Evolutionary conservation across 148 eudicot species (phyloP), one percentile per base, ranked within the genome.

Genomic region (Chenopodium formosanum): DNA sequence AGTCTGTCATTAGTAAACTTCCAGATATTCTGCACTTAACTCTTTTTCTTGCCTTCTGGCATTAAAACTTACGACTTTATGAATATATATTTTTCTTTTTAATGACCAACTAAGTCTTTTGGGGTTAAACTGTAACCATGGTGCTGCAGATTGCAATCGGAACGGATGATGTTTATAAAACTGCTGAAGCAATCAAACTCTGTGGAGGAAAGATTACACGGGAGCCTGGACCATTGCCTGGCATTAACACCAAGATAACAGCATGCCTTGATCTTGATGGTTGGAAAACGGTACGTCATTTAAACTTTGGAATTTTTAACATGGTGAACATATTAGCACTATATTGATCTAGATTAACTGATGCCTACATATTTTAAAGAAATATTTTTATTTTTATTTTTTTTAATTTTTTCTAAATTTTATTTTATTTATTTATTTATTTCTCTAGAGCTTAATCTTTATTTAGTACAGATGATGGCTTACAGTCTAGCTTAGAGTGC

Each of bases 181-280:
- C 87, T 29, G 90, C 90, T 9, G 90, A 88, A 82, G 88, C 90
- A 62, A 53, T 88, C 47, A 86, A 86, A 74, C 80, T 84, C 20
- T 82, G 83, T 56, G 90, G 88, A 52, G 90, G 90, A 52, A 88
- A 84, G 73, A 74, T 88, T 60, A 86, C 85, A 9, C 80, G 87
- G 70, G 88, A 86, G 82, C 85, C 90, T 69, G 88, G 90, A 68
- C 88, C 90, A 1, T 79, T 88, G 82, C 90, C 88, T 29, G 90
- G 90, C 40, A 88, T 84, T 82, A 86, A 68, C 46, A 88, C 90
- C 53, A 88, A 88, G 81, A 84, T 86, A 62, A 86, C 90, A 48
- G 88, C 90, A 27, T 88, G 88, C 82, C 84, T 88, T 79, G 90
- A 88, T 82, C 90, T 86, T 23, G 90, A 88, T 84, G 90, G 90